Evolutionary conservation across 768 basidiomycete species (phyloP), one percentile per base, ranked within the genome.

Genomic region (Mycena vulgaris): DNA sequence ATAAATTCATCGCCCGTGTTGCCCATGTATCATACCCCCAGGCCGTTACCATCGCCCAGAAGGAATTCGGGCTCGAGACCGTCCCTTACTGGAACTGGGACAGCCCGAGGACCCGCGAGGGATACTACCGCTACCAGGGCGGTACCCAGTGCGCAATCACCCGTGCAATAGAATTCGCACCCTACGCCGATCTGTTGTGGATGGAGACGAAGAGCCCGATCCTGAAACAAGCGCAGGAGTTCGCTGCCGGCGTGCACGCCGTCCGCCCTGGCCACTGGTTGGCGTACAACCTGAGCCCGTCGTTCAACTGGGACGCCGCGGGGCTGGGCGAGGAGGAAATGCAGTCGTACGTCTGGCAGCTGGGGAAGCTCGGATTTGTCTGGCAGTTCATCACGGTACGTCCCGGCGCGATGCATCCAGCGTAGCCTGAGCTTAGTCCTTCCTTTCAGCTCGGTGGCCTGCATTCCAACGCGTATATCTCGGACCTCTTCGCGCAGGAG

Each of bases 321-420:
- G 98, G 98, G 19, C 87, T 99, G 21, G 90, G 88, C 48, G 88
- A 92, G 75, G 85, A 86, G 71, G 95, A 96, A 74, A 99, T 95
- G 95, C 87, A 94, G 80, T 83, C 87, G 42, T 99, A 89, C 79
- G 89, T 98, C 40, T 97, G 97, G 97, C 88, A 95, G 76, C 86
- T 99, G 28, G 97, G 95, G 53, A 97, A 93, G 85, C 90, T 98
- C 53, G 97, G 97, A 39, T 99, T 98, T 82, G 92, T 96, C 75
- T 99, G 97, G 96, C 97, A 99, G 81, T 99, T 99, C 85, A 98
- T 98, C 82, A 98, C 97, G 74, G 95, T 96, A 59, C 76, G 93
- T 79, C 40, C 35, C 14, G 27, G n/a, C 45, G 33, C 55, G 37
- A 17, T 27, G n/a, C 25, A 40, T 33, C 27, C 23, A 74, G 31